Evolutionary conservation across 164 flowering plant genomes (phyloP).

Genomic region (Umbellularia californica): DNA sequence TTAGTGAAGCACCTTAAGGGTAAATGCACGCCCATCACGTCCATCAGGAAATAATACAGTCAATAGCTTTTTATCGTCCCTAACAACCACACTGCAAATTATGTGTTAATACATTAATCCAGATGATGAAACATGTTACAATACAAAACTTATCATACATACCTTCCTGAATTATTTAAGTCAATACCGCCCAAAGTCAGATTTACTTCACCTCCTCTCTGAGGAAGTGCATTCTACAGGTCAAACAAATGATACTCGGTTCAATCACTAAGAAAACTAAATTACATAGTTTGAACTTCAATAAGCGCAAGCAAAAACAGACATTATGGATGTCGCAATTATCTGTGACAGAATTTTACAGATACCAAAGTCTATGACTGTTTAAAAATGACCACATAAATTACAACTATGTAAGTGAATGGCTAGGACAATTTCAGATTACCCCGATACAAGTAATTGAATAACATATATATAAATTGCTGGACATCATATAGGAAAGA

Average conservation of each 20-base stretch:
- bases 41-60: conserved; percentile 99
- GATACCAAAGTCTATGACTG: too few relatives aligned
- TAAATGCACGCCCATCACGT: conserved; percentile 97
- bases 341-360: too few relatives aligned
- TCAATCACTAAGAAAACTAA: not conserved
- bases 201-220: conserved; percentile 96
- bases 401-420: too few relatives aligned
- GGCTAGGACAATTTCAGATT: too few relatives aligned
- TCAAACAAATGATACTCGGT: not conserved
- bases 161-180: conserved; percentile 98
- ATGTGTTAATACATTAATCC: conserved; percentile 4
- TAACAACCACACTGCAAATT: conserved; percentile 81
- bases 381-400: too few relatives aligned
- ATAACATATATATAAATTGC: too few relatives aligned
- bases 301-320: not conserved
- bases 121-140: conserved; percentile 2
- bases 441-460: too few relatives aligned
- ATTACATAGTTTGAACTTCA: not conserved
- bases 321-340: not conserved
- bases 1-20: conserved; percentile 72
- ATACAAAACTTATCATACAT: conserved; percentile 11
- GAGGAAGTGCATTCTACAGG: conserved; percentile 84
- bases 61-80: conserved; percentile 90
- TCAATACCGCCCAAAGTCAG: conserved; percentile 97
- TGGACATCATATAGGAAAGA: too few relatives aligned